Conservation (phyloP, 306 rosid genomes). For the Vigna trinervia region DNA sequence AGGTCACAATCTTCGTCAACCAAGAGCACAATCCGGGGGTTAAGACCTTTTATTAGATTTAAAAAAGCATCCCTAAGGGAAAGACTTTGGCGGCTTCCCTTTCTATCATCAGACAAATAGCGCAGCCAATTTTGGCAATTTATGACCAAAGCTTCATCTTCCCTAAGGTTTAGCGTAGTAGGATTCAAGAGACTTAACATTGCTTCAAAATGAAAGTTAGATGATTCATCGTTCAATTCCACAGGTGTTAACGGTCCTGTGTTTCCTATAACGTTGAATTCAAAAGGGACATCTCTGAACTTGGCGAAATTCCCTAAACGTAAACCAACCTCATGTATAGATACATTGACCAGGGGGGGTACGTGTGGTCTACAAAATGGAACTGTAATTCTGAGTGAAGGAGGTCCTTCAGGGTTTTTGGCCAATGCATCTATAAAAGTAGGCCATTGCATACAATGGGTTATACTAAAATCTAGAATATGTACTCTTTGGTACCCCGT, state of each 20-base stretch:
- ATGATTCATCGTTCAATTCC: constrained; percentile 43
- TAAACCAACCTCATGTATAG: constrained; percentile 77
- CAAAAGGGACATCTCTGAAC: constrained; percentile 75
- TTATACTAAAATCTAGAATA: constrained; percentile 83
- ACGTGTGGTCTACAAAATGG: constrained; percentile 76
- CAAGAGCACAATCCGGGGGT: constrained; percentile 70
- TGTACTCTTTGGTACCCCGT: constrained; percentile 71
- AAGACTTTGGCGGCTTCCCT: constrained; percentile 33
- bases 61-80: constrained; percentile 69
- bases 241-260: constrained; percentile 27
- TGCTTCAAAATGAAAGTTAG: constrained; percentile 54
- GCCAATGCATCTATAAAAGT: constrained; percentile 84
- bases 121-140: constrained; percentile 88
- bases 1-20: constrained; percentile 91
- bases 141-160: constrained; percentile 86
- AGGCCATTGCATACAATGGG: constrained; percentile 99
- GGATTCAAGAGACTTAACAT: constrained; percentile 66
- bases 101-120: constrained; percentile 60
- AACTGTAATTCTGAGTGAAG: constrained; percentile 75
- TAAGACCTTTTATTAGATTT: constrained; percentile 58
- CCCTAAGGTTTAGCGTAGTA: constrained; percentile 59
- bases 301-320: constrained; percentile 78
- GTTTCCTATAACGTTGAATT: constrained; percentile 65
- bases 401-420: constrained; percentile 83
- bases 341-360: constrained; percentile 78